Conservation (phyloP, 163 green algal genomes). For the Chlamydomonas reinhardtii region DNA sequence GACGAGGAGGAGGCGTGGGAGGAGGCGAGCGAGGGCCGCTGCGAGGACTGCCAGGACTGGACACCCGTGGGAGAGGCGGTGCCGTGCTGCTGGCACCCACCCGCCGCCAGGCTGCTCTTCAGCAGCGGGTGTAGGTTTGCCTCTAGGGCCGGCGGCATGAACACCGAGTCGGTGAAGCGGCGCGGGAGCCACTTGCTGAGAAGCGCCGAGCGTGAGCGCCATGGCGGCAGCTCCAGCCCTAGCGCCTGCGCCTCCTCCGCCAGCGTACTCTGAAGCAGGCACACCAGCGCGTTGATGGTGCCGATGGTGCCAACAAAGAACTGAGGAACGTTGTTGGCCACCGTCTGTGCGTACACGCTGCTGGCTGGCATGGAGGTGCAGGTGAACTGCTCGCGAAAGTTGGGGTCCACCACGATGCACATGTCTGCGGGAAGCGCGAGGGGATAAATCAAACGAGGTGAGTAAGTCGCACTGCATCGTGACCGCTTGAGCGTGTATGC, state of each 20-base stretch:
- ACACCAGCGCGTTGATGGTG: slow-evolving; percentile 33
- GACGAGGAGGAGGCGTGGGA: not conserved
- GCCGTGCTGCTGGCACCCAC: too few species aligned
- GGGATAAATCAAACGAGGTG: too few species aligned
- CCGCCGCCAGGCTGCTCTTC: too few species aligned
- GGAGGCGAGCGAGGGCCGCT: not conserved
- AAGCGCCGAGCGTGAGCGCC: slow-evolving; percentile 47
- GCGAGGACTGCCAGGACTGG: too few species aligned
- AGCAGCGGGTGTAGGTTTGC: slow-evolving; percentile 10
- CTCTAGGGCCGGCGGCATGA: not conserved
- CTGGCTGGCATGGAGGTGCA: slow-evolving; percentile 58
- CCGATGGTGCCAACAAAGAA: slow-evolving; percentile 30
- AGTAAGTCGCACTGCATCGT: too few species aligned
- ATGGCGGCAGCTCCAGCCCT: slow-evolving; percentile 52
- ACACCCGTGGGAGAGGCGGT: too few species aligned
- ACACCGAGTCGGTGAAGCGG: slow-evolving; percentile 28
- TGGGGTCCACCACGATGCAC: slow-evolving; percentile 49
- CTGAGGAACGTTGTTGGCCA: slow-evolving; percentile 21
- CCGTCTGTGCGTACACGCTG: slow-evolving; percentile 55
- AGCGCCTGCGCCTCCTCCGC: slow-evolving; percentile 6
- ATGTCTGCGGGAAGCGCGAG: slow-evolving; percentile 23
- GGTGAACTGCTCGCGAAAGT: slow-evolving; percentile 73
- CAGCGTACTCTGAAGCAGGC: slow-evolving; percentile 50
- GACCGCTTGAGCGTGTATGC: not conserved
- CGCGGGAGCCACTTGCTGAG: slow-evolving; percentile 59